A percentile compares a stretch with the other conserved stretches of the same genome.
Evolutionary conservation across 352 stramenopile genomes (phyloP).

Genomic region (Globisporangium splendens): DNA sequence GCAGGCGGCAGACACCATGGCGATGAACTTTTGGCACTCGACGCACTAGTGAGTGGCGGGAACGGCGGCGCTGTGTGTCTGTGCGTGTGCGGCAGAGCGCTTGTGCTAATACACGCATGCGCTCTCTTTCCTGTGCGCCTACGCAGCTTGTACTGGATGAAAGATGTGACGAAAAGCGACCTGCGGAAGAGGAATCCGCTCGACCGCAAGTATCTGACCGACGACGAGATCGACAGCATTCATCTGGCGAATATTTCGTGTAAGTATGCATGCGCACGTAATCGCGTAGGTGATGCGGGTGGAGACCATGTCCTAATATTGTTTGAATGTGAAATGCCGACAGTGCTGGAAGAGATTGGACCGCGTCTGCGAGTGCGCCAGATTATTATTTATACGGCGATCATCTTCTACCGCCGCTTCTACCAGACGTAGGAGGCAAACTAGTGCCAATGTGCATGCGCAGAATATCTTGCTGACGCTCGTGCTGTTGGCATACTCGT

Average conservation of each 20-base stretch:
- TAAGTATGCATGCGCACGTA: slow-evolving; percentile 24
- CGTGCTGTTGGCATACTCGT: not conserved
- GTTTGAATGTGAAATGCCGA: not conserved
- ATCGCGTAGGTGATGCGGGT: too few species aligned
- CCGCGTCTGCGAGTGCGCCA: slow-evolving; percentile 76
- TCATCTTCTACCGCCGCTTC: slow-evolving; percentile 89
- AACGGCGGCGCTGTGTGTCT: too few species aligned
- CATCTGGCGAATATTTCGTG: slow-evolving; percentile 84
- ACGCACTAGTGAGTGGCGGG: slow-evolving; percentile 79
- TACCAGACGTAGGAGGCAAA: slow-evolving; percentile 66
- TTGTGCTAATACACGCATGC: not conserved
- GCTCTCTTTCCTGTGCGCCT: not conserved
- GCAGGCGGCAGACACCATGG: slow-evolving; percentile 44
- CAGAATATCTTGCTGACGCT: not conserved
- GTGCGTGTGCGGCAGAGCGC: not conserved
- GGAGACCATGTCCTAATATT: too few species aligned
- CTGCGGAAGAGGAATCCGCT: slow-evolving; percentile 76
- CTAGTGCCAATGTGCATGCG: not conserved
- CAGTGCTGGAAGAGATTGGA: slow-evolving; percentile 85
- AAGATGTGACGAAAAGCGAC: slow-evolving; percentile 72
- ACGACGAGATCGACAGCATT: slow-evolving; percentile 87
- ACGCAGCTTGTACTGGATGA: slow-evolving; percentile 86
- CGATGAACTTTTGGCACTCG: slow-evolving; percentile 90
- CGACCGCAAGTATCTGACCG: slow-evolving; percentile 68
- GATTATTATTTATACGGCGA: slow-evolving; percentile 90